Evolutionary conservation across 805 yeast genomes (phyloP).

Genomic region (Torulaspora franciscae): DNA sequence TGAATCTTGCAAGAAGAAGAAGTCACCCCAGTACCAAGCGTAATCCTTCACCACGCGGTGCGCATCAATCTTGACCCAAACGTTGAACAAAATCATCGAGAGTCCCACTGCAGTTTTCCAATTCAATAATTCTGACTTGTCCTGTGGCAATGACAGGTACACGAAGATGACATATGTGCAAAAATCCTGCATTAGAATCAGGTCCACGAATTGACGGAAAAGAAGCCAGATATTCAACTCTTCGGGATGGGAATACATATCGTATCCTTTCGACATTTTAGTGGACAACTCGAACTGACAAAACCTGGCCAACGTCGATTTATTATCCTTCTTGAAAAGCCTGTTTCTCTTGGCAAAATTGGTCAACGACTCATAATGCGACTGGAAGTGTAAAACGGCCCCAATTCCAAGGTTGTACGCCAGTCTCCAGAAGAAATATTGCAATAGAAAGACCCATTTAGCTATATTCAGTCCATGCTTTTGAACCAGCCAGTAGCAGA

Average conservation of each 20-base stretch:
- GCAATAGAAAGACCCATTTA: conserved; percentile 42
- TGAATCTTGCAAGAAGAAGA: conserved; percentile 68
- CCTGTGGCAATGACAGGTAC: conserved; percentile 38
- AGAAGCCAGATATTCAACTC: conserved; percentile 82
- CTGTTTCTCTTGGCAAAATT: conserved; percentile 43
- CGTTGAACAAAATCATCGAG: conserved; percentile 59
- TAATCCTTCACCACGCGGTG: conserved; percentile 84
- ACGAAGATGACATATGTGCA: conserved; percentile 67
- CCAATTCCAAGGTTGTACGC: conserved; percentile 82
- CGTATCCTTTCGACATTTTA: conserved; percentile 39
- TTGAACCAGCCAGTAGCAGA: conserved; percentile 32
- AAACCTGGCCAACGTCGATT: conserved; percentile 38
- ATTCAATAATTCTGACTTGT: conserved; percentile 43
- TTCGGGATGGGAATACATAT: conserved; percentile 48
- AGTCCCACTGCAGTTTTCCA: conserved; percentile 57
- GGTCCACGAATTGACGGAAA: conserved; percentile 73
- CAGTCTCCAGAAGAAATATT: conserved; percentile 70
- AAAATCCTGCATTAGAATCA: conserved; percentile 81
- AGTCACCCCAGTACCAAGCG: conserved; percentile 96
- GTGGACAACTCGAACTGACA: conserved; percentile 43
- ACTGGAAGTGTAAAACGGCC: conserved; percentile 57
- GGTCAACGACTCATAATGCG: conserved; percentile 51
- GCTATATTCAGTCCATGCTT: conserved; percentile 20
- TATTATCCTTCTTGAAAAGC: conserved; percentile 40
- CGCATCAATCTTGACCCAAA: conserved; percentile 84